Base-by-base conservation (phyloP, 768 basidiomycete species). In the Boletus pseudopeckii region DNA sequence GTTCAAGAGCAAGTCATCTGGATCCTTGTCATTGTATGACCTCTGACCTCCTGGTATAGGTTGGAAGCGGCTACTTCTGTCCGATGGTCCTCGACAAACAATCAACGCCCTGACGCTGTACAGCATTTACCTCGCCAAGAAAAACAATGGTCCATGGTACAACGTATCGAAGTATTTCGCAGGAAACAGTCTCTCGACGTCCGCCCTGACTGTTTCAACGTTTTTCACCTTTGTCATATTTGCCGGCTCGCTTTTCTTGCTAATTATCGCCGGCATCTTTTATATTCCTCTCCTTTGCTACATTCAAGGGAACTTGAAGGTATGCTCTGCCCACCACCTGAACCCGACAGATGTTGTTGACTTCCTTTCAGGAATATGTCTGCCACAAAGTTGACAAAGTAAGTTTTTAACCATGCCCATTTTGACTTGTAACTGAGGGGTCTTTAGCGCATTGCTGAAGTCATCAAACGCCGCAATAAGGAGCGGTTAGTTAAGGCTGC, bases 301-400 rank as follows among this genome's bases (percentile, higher is more conserved):
- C 65, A 98, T 99, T 61, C 90, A 90, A 67, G 97, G 96, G 18
- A 99, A 99, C 71, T 75, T 99, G 48, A 99, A 99, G 86, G 90
- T 87, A 57, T 53, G 73, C 9, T 33, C 4, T 33, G 0, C 15
- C 57, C 32, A 34, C 40, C 11, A 20, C 42, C 18, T 7, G 33
- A 44, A 50, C 24, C 8, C 1, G 17, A 43, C 20, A 9, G n/a
- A 45, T 38, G n/a, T 47, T 44, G 43, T 47, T 54, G 39, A 56
- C 42, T 24, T 42, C 13, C 40, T 20, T 42, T 14, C 58, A 92
- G 87, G 96, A 99, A 79, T 98, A 97, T 74, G 92, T 91, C 71
- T 98, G 95, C 69, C 92, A 98, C 77, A 97, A 98, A 72, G 92
- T 98, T 46, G 96, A 99, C 77, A 98, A 98, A 83, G 90, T 92